Conservation (phyloP, 495 filamentous ascomycete species). For the Schizothecium vesticola region DNA sequence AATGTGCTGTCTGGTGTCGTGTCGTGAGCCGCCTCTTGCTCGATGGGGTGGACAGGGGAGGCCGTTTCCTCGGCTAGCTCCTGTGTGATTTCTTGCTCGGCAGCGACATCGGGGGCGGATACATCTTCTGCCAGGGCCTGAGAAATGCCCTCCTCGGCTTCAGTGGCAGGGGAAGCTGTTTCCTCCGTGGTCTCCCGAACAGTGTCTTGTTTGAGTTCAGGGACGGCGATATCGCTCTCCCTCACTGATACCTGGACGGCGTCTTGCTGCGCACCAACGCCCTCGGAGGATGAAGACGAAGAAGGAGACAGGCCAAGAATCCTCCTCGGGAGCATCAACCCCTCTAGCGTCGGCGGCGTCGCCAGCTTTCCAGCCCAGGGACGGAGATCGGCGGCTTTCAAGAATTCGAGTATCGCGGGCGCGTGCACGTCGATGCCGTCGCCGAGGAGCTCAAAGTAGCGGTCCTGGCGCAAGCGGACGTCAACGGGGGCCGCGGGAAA, state of each 20-base stretch:
- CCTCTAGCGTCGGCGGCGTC: conserved; percentile 31
- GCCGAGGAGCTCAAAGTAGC: conserved; percentile 23
- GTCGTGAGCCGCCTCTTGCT: background rate
- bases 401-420: conserved; percentile 30
- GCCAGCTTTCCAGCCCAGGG: conserved; percentile 30
- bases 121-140: background rate
- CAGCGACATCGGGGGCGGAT: background rate
- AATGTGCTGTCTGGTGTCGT: background rate
- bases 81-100: background rate
- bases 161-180: background rate
- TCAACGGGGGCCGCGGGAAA: conserved; percentile 36
- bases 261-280: background rate
- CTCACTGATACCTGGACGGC: background rate
- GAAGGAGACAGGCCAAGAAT: conserved; percentile 12
- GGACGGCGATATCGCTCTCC: background rate
- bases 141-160: background rate
- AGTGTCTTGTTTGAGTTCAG: background rate
- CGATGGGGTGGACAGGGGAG: background rate
- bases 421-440: conserved; percentile 13
- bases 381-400: conserved; percentile 32
- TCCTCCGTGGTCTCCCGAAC: background rate
- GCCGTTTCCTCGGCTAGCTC: background rate
- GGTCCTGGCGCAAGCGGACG: conserved; percentile 35
- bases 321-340: conserved; percentile 32
- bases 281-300: background rate